phyloP scores from a whole-genome alignment of 2,329 filamentous ascomycete species.

The Lecanicillium sp. region DNA sequence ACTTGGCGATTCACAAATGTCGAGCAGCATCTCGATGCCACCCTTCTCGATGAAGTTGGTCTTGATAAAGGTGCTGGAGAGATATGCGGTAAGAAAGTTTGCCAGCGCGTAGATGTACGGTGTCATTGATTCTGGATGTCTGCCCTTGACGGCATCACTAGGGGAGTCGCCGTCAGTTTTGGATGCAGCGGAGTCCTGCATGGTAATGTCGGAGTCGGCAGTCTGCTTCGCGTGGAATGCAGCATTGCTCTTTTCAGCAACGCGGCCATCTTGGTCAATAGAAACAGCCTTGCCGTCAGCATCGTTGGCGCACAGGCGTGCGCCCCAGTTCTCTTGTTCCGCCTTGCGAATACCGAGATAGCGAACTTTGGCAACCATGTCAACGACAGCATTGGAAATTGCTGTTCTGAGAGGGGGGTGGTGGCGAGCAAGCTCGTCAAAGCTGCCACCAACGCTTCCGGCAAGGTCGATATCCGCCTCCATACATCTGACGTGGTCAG shows the following conservation, averaged over 20 bases:
- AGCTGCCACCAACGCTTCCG: slow-evolving; percentile 69
- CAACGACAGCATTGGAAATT: slow-evolving; percentile 78
- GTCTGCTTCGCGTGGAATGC: slow-evolving; percentile 36
- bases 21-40: slow-evolving; percentile 76
- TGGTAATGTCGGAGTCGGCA: slow-evolving; percentile 53
- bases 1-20: slow-evolving; percentile 76
- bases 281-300: slow-evolving; percentile 46
- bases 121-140: slow-evolving; percentile 39
- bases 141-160: slow-evolving; percentile 15
- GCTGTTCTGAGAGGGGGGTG: slow-evolving; percentile 76
- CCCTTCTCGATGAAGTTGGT: slow-evolving; percentile 68
- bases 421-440: slow-evolving; percentile 92
- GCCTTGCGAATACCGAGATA: slow-evolving; percentile 68
- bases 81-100: slow-evolving; percentile 69
- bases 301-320: slow-evolving; percentile 65
- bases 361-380: slow-evolving; percentile 80
- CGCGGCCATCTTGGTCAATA: slow-evolving; percentile 47
- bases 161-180: background rate
- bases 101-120: slow-evolving; percentile 71
- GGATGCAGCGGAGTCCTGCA: slow-evolving; percentile 47
- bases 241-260: slow-evolving; percentile 22
- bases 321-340: slow-evolving; percentile 63
- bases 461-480: slow-evolving; percentile 65
- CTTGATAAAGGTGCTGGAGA: slow-evolving; percentile 68
- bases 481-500: slow-evolving; percentile 80